These are phyloP conservation scores for Eucalyptus erythrocorys DNA, from an alignment of 345 rosid genomes.

Conservation along the genomic window DNA sequence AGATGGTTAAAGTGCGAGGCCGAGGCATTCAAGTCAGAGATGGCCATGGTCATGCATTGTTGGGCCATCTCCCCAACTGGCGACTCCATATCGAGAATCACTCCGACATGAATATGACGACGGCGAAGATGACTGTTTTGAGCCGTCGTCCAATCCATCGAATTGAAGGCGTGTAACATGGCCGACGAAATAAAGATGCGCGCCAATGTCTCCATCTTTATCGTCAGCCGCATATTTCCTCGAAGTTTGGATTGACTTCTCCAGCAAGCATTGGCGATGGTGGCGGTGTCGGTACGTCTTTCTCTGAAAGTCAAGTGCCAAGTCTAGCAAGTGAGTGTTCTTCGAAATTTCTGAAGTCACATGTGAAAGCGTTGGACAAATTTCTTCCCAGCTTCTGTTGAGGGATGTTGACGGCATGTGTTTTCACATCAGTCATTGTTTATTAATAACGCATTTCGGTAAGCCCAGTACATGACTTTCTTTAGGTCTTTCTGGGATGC, in stretches of 20 bases:
- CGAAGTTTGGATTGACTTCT: background rate
- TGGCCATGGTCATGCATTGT: background rate
- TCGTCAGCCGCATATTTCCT: background rate
- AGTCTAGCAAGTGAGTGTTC: background rate
- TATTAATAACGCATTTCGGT: background rate
- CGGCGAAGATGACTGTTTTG: background rate
- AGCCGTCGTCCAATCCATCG: background rate
- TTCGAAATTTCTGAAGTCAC: background rate
- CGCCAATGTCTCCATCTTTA: background rate
- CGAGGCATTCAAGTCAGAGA: background rate
- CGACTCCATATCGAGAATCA: background rate
- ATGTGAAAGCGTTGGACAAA: background rate
- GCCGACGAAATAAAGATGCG: background rate
- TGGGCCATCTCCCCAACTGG: background rate
- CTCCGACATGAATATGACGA: background rate
- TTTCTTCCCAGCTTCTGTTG: background rate
- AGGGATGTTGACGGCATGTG: background rate
- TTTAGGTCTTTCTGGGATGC: background rate
- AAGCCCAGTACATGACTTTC: background rate
- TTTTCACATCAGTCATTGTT: background rate
- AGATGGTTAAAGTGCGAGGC: background rate
- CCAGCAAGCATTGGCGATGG: background rate
- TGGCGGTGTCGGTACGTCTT: accelerated
- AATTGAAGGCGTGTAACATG: background rate
- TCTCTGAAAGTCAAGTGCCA: background rate